Conservation (phyloP, 495 filamentous ascomycete genomes). For the Hypomontagnella monticulosa region DNA sequence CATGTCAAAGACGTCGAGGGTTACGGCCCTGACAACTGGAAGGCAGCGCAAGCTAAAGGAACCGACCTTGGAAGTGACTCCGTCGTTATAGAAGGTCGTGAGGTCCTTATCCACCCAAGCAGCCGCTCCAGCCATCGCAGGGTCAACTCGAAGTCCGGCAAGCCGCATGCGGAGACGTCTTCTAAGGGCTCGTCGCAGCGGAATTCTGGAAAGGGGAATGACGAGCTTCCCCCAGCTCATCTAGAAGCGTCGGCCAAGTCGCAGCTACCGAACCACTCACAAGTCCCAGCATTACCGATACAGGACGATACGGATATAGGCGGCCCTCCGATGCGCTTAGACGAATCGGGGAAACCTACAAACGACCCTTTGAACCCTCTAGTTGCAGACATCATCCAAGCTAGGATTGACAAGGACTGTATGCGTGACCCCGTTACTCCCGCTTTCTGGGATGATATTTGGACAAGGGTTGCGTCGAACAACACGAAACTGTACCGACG, state of each 20-base stretch:
- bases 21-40: constrained; percentile 75
- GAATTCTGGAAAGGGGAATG: constrained; percentile 31
- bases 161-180: constrained; percentile 8
- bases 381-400: constrained; percentile 71
- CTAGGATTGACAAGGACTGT: constrained; percentile 62
- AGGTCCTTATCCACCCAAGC: constrained; percentile 66
- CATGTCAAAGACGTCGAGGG: constrained; percentile 83
- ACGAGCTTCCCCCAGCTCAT: constrained; percentile 31
- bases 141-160: constrained; percentile 13
- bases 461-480: constrained; percentile 88
- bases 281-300: constrained; percentile 70
- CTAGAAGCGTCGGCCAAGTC: constrained; percentile 6
- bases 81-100: constrained; percentile 65
- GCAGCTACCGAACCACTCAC: constrained; percentile 65
- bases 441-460: constrained; percentile 84
- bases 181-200: constrained; percentile 31
- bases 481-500: constrained; percentile 92
- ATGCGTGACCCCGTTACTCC: constrained; percentile 84
- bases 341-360: constrained; percentile 49
- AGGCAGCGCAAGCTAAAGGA: constrained; percentile 63
- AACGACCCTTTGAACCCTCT: constrained; percentile 62
- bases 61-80: constrained; percentile 72
- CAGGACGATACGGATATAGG: constrained; percentile 84
- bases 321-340: constrained; percentile 65
- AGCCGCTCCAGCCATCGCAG: constrained; percentile 32